Conservation (phyloP, 2,329 filamentous ascomycete species). For the Fusarium zealandicum region DNA sequence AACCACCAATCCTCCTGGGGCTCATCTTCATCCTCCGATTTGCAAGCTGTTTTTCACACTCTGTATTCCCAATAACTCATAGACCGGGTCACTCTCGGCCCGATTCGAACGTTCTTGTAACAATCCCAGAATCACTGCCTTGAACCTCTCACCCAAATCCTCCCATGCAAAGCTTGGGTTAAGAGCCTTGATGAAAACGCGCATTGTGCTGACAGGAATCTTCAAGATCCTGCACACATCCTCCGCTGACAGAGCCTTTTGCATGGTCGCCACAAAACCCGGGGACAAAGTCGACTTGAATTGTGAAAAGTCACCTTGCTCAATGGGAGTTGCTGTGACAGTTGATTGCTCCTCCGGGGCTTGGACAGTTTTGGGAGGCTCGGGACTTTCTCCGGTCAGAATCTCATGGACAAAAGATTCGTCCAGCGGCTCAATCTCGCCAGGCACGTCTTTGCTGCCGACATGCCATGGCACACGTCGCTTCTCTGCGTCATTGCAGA, state of each 20-base stretch:
- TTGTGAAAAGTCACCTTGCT: background rate
- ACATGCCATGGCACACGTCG: background rate
- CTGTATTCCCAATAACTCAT: no score
- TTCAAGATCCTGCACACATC: background rate
- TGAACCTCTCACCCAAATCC: background rate
- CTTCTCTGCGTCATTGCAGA: background rate
- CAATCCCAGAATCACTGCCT: background rate
- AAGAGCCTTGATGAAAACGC: background rate
- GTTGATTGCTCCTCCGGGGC: background rate
- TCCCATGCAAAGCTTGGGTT: background rate
- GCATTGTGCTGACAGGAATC: background rate
- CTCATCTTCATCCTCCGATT: no score
- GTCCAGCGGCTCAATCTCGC: background rate
- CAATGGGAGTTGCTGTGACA: background rate
- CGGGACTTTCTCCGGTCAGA: background rate
- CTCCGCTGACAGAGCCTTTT: background rate
- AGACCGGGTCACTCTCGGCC: background rate
- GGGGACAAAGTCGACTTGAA: background rate
- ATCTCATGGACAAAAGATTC: background rate
- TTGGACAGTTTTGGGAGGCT: background rate
- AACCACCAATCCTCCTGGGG: no score
- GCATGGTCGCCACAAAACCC: background rate
- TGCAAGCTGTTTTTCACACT: no score
- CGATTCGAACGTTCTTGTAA: background rate
- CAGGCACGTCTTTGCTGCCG: background rate